Conservation (phyloP, 805 yeast species). For the Barnettozyma wickerhamii region DNA sequence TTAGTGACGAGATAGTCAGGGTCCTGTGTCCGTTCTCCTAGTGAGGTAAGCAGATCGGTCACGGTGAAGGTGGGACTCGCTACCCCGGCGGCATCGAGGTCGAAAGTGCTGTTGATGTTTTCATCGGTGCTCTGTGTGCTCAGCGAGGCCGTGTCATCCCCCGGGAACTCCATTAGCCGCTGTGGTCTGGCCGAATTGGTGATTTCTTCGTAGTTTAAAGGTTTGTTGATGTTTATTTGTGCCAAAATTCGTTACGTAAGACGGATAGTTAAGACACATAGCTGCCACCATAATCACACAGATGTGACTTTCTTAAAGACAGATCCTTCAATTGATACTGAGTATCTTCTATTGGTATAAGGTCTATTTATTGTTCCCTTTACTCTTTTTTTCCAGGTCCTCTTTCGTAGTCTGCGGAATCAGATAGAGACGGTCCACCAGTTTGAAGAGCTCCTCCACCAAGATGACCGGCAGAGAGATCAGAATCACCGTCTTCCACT, state of each 20-base stretch:
- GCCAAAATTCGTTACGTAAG: too few relatives aligned
- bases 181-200: too few relatives aligned
- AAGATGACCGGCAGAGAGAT: constrained; percentile 34
- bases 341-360: too few relatives aligned
- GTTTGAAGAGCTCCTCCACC: constrained; percentile 34
- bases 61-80: constrained; percentile 57
- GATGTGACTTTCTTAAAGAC: too few relatives aligned
- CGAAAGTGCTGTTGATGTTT: not conserved
- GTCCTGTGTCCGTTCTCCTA: constrained; percentile 48
- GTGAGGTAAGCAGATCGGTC: constrained; percentile 54
- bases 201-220: too few relatives aligned
- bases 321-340: too few relatives aligned
- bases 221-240: too few relatives aligned
- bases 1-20: constrained; percentile 48
- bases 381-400: not conserved
- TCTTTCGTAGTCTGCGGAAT: constrained; percentile 1
- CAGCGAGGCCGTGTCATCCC: not conserved
- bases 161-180: not conserved
- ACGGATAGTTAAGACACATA: too few relatives aligned
- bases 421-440: constrained; percentile 27
- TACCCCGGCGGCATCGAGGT: not conserved
- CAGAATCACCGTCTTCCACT: constrained; percentile 33
- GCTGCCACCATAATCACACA: too few relatives aligned
- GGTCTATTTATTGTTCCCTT: too few relatives aligned
- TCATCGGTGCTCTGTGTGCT: not conserved